Evolutionary conservation across 2,329 filamentous ascomycete genomes (phyloP), one percentile per base, ranked within the genome.

Genomic region (Apiospora malaysiana): DNA sequence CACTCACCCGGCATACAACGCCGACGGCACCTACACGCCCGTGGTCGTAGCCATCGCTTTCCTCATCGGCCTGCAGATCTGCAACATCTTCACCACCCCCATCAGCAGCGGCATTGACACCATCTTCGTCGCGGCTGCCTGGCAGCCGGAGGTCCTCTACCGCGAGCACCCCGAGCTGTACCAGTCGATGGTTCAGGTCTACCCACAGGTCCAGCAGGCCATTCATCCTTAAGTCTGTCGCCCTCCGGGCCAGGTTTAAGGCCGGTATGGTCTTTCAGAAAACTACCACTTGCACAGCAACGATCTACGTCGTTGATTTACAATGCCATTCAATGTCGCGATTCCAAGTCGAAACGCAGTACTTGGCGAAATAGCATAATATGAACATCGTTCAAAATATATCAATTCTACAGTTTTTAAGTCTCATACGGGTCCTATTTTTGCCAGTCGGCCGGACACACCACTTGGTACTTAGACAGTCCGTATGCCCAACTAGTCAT

Each of bases 21-120:
- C 77, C 23, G 81, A 86, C 14, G 89, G 91, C 70, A 85, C 83
- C 25, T 97, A 91, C 79, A 96, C 94, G 0, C 86, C 92, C 0
- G 90, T 97, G 10, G 77, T 79, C 23, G 76, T 79, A 27, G 76
- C 78, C 12, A 78, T 79, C 67, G 85, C 94, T 0, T 97, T 98
- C 83, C 83, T 98, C 69, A 95, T 98, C 74, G 95, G 95, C 8
- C 83, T 97, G 74, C 95, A 98, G 81, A 92, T 98, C 72, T 93
- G 92, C 79, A 93, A 97, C 80, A 89, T 97, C 74, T 97, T 98
- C 82, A 93, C 95, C 45, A 95, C 93, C 0, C 95, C 95, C 0
- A 85, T 98, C 70, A 91, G 91, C 73, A 95, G 92, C 76, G 95
- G 95, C n/a, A 90, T 97, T 73, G 93, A 97, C 75, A 97, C 95